Percentiles rank a stretch among this genome's conserved stretches.
Conservation (phyloP, 805 yeast species). For the Cyberlindnera xishuangbannaensis region DNA sequence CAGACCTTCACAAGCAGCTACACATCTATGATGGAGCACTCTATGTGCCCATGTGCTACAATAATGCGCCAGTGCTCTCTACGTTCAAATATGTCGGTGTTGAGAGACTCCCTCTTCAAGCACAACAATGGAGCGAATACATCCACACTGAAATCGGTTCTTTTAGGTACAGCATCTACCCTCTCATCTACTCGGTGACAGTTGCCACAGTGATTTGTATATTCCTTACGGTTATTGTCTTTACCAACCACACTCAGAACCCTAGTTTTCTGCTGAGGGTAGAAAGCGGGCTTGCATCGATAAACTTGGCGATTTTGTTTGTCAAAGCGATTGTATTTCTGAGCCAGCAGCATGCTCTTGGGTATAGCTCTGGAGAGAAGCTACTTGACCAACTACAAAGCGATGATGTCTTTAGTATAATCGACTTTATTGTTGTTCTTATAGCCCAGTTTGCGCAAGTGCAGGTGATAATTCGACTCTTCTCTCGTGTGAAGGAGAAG, state of each 20-base stretch:
- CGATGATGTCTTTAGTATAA: conserved; percentile 41
- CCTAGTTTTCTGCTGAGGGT: conserved; percentile 47
- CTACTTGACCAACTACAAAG: conserved; percentile 40
- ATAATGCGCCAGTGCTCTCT: conserved; percentile 30
- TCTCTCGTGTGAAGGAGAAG: conserved; percentile 63
- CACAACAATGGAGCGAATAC: conserved; percentile 43
- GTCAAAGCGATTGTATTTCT: conserved; percentile 42
- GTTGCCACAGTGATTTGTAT: conserved; percentile 61
- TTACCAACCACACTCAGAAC: conserved; percentile 58
- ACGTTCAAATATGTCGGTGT: conserved; percentile 27
- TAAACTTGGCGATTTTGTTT: conserved; percentile 47
- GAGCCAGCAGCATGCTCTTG: conserved; percentile 38
- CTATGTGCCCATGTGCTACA: conserved; percentile 31
- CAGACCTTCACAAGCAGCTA: conserved; percentile 10
- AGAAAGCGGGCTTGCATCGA: conserved; percentile 48
- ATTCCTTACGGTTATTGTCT: conserved; percentile 55
- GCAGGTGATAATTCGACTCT: conserved; percentile 62
- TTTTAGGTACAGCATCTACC: conserved; percentile 52
- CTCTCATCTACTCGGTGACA: conserved; percentile 56
- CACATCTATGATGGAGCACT: conserved; percentile 15
- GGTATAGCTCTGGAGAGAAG: conserved; percentile 35
- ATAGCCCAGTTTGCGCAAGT: conserved; percentile 64
- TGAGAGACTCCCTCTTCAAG: conserved; percentile 36
- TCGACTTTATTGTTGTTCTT: conserved; percentile 54
- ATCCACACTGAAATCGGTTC: conserved; percentile 34